These are phyloP conservation scores for Colletotrichum graminicola DNA, from an alignment of 2,329 filamentous ascomycete genomes.

Conservation along the genomic window DNA sequence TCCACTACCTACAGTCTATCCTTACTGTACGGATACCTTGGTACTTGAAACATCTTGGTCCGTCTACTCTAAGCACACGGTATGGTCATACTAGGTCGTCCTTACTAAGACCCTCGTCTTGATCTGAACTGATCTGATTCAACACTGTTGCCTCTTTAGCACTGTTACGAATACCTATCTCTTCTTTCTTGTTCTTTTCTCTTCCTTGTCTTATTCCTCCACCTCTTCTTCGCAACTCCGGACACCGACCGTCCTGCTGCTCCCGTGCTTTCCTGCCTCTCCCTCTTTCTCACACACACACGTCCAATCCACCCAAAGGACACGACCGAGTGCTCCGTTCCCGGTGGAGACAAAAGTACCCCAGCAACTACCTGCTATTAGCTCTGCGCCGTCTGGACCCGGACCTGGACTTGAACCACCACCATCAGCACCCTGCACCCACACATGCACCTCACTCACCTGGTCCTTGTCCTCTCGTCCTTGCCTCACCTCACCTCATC, in stretches of 20 bases:
- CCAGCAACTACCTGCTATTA: conserved; percentile 1
- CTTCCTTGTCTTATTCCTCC: not conserved
- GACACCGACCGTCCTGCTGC: conserved; percentile 12
- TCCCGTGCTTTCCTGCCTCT: conserved; percentile 13
- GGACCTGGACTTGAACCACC: conserved; percentile 18
- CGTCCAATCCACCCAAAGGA: conserved; percentile 15
- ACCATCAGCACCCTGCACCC: conserved; percentile 1
- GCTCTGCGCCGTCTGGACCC: conserved; percentile 13
- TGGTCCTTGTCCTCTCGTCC: conserved; percentile 14
- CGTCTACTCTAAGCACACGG: not conserved
- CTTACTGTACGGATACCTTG: not conserved
- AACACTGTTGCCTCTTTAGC: conserved; percentile 23
- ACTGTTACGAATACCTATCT: not conserved
- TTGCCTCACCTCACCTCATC: conserved; percentile 21
- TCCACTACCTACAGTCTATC: too few species aligned
- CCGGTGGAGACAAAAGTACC: not conserved
- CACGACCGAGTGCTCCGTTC: conserved; percentile 9
- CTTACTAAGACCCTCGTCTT: conserved; percentile 1
- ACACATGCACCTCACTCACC: conserved; percentile 15
- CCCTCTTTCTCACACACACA: not conserved
- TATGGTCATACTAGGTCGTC: not conserved
- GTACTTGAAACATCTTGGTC: not conserved
- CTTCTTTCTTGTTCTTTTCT: not conserved
- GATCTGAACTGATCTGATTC: not conserved
- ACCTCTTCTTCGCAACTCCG: conserved; percentile 10